Conservation (phyloP, 352 stramenopile genomes). For the Pythium dissimile region DNA sequence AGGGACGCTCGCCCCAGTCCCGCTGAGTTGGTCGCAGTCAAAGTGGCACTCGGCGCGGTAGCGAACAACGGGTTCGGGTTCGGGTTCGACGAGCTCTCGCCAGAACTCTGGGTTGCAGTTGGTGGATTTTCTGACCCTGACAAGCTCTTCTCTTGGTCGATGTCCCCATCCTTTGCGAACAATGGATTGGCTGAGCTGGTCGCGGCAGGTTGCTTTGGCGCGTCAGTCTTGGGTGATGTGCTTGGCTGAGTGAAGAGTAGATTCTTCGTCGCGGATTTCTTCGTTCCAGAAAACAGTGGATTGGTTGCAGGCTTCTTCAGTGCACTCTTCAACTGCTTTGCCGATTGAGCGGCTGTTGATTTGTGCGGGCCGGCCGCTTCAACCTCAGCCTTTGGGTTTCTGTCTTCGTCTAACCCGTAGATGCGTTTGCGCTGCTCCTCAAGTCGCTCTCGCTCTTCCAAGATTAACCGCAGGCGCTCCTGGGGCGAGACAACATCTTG, state of each 20-base stretch:
- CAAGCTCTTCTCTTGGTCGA: not conserved
- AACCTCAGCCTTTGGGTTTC: not conserved
- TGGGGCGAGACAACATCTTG: slow-evolving; percentile 35
- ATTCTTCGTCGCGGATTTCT: not conserved
- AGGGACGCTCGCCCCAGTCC: too few species aligned
- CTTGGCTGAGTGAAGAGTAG: slow-evolving; percentile 5
- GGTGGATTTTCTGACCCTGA: slow-evolving; percentile 1
- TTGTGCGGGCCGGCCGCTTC: slow-evolving; percentile 1
- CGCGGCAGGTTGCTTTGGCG: not conserved
- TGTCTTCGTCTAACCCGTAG: not conserved
- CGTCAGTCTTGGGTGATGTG: not conserved
- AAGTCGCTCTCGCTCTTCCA: slow-evolving; percentile 58
- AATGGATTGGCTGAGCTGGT: slow-evolving; percentile 9
- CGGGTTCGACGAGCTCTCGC: not conserved
- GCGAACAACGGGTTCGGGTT: too few species aligned
- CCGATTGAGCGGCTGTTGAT: slow-evolving; percentile 2
- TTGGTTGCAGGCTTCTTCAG: slow-evolving; percentile 18
- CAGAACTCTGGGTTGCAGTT: not conserved
- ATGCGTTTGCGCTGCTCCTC: slow-evolving; percentile 60
- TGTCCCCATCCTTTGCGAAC: slow-evolving; percentile 5
- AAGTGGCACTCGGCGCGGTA: not conserved
- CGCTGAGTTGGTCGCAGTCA: not conserved
- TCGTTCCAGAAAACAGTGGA: not conserved
- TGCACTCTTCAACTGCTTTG: slow-evolving; percentile 16
- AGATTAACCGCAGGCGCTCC: slow-evolving; percentile 54